Evolutionary conservation across 1,139 yeast genomes (phyloP).

Genomic region (Geotrichum klebahnii): DNA sequence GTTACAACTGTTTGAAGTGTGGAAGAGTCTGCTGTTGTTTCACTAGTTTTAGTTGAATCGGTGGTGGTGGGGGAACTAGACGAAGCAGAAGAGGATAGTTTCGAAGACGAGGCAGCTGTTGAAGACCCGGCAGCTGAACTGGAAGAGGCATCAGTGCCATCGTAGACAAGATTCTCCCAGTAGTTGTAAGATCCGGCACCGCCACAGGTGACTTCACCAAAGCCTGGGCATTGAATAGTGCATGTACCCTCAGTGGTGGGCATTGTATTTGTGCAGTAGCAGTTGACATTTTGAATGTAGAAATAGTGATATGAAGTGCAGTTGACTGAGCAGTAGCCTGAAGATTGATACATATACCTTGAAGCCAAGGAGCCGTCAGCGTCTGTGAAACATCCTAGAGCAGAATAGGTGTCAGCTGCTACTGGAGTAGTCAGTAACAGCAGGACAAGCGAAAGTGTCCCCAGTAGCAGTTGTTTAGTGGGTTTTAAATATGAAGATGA

Average conservation of each 20-base stretch:
- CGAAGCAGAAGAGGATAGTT: slow-evolving; percentile 16
- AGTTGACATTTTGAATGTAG: slow-evolving; percentile 57
- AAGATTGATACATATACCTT: slow-evolving; percentile 13
- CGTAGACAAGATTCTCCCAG: slow-evolving; percentile 20
- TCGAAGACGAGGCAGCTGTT: neutral
- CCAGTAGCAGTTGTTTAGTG: neutral
- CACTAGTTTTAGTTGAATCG: too few species aligned
- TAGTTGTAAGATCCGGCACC: slow-evolving; percentile 25
- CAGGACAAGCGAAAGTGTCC: neutral
- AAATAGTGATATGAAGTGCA: slow-evolving; percentile 33
- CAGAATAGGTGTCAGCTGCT: neutral
- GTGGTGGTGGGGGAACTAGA: slow-evolving; percentile 14
- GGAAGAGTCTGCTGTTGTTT: too few species aligned
- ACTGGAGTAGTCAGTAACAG: neutral
- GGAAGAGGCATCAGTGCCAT: slow-evolving; percentile 22
- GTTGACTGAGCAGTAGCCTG: slow-evolving; percentile 14
- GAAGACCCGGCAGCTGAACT: neutral
- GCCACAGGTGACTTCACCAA: slow-evolving; percentile 20
- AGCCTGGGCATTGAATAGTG: slow-evolving; percentile 41
- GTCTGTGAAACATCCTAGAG: slow-evolving; percentile 5
- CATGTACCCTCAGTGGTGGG: slow-evolving; percentile 49
- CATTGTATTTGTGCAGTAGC: slow-evolving; percentile 59
- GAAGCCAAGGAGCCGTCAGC: neutral
- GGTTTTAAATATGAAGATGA: slow-evolving; percentile 1
- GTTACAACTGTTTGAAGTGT: too few species aligned